Evolutionary conservation across 106 monocot species (phyloP).

Genomic region (Acorus calamus): DNA sequence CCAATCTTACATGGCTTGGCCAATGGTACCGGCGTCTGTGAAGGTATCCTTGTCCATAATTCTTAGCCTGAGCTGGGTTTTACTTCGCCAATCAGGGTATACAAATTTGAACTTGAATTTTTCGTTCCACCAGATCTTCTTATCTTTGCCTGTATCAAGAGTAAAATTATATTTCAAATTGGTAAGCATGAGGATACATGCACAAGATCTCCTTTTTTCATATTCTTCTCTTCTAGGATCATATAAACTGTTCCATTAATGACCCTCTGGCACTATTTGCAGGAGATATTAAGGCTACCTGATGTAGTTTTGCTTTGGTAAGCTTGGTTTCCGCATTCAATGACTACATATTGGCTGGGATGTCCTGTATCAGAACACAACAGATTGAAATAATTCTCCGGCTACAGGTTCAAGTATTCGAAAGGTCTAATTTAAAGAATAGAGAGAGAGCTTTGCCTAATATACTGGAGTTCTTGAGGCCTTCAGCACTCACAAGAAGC

Average conservation of each 20-base stretch:
- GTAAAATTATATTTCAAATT: no score
- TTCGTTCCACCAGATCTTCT: conserved; percentile 71
- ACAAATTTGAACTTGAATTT: conserved; percentile 48
- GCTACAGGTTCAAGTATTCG: no score
- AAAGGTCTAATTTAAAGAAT: neutral
- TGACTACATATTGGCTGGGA: conserved; percentile 26
- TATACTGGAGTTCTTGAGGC: conserved; percentile 24
- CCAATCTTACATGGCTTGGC: conserved; percentile 46
- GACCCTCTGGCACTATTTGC: no score
- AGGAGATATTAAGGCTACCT: conserved; percentile 9
- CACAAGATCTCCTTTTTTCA: no score
- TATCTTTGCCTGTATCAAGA: conserved; percentile 24
- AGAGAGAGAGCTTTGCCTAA: conserved; percentile 15
- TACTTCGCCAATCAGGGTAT: conserved; percentile 9
- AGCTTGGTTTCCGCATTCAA: conserved; percentile 27
- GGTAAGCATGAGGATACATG: no score
- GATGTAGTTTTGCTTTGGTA: conserved; percentile 25
- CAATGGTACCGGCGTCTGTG: conserved; percentile 26
- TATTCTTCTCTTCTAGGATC: no score
- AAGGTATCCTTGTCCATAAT: conserved; percentile 47
- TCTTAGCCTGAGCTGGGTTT: conserved; percentile 29
- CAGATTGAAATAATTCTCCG: no score
- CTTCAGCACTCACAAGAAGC: conserved; percentile 41
- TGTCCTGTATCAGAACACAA: conserved; percentile 17
- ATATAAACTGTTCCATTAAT: no score